Base-by-base conservation (phyloP, 2,329 filamentous ascomycete genomes). In the Penicillium sp. region DNA sequence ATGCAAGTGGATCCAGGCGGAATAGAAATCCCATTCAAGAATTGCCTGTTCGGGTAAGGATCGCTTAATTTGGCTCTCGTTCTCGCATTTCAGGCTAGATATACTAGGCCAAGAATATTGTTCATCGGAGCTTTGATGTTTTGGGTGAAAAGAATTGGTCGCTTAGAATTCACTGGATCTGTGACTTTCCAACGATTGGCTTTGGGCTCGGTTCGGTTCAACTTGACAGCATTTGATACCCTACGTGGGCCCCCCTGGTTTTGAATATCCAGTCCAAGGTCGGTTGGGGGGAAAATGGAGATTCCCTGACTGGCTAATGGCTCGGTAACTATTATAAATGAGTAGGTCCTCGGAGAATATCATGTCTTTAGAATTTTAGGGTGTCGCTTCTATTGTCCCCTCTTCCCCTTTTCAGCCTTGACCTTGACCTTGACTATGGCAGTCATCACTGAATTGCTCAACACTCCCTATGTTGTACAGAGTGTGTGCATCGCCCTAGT, bases 401-500 rank as follows among this genome's bases (percentile, higher is more conserved):
- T 23, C 23, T n/a, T 19, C 21, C 23, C 23, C 9, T 36, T 34
- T 38, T 33, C 19, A 19, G 21, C 31, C 31, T 15, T 34, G 15
- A 16, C 36, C 21, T 39, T 50, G 31, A 53, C 34, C 11, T 46
- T 50, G 27, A 54, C 34, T 15, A 72, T 72, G 68, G 60, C 66
- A 43, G 21, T 70, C 9, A 50, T 71, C 38, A 19, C 50, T 5
- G 62, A 67, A 33, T 19, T 69, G 15, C 39, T 71, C 16, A 60
- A 69, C 25, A 64, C 39, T 31, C 63, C 63, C 16, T 58, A 69
- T 54, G 21, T 68, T 21, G 43, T 66, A 36, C 63, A 69, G 27
- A 62, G 65, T 13, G 15, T 65, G 4, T 59, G 57, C 33, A 50
- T 67, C 2, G 66, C 59, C 19, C 43, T 72, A 15, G 0, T 67